Base-by-base conservation (phyloP, 2,329 filamentous ascomycete species). In the Penicillium decumbens region DNA sequence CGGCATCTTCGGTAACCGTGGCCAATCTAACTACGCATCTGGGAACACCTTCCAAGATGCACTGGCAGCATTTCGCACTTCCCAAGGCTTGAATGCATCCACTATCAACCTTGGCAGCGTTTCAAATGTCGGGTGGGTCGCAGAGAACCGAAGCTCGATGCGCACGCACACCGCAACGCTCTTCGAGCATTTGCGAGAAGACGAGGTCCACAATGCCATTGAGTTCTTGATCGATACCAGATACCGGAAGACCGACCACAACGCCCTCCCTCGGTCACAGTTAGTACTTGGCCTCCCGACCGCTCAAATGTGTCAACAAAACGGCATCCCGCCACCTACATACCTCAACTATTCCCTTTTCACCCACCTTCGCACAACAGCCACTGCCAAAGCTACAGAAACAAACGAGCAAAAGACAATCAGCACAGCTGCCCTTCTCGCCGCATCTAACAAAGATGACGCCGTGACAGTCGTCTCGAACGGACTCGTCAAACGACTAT, bases 21-120 rank as follows among this genome's bases (percentile, higher is more conserved):
- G 72, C 3, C 66, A 80, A 46, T 67, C 75, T 9, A 77, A 75
- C 50, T 75, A 75, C 51, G 63, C 67, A 2, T 70, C 71, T 5
- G 72, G 61, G 15, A 66, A 67, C 38, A 64, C 68, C 1, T 75
- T 66, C 56, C 65, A 73, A 49, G 70, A 72, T 39, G 63, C 66
- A 0, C 49, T 73, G 6, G 68, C 66, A 2, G 59, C 54, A 5
- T 58, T 65, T 27, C 67, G 69, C 6, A 43, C 32, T 6, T 23
- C 50, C 0, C 48, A 43, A 7, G 61, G 61, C 1, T 47, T 60
- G 43, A 51, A 53, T 2, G 59, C 57, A 9, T 51, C 50, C 3
- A 52, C 55, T 8, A 50, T 65, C n/a, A 49, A 64, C 6, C 53
- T 72, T 0, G 68, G 68, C 10, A 59, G 58, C 33, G 63, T 72